Percentiles rank a stretch among this genome's conserved stretches.
Evolutionary conservation across 306 rosid genomes (phyloP).

Genomic region (Canavalia ensiformis): DNA sequence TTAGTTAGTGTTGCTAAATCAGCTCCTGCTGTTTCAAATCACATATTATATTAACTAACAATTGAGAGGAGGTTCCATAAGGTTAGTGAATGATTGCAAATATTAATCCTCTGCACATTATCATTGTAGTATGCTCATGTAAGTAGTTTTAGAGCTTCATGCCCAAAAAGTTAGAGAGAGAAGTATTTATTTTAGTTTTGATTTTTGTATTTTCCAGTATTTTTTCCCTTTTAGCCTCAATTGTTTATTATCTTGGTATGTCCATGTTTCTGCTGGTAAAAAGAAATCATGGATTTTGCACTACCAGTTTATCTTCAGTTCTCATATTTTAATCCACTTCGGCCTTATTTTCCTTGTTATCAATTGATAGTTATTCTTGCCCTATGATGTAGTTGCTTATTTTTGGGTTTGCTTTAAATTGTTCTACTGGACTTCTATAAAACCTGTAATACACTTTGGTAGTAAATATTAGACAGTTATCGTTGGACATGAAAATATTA

Average conservation of each 20-base stretch:
- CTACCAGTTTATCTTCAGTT: neutral
- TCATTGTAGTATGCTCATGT: slow-evolving; percentile 11
- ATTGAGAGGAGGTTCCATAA: slow-evolving; percentile 7
- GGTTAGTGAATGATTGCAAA: neutral
- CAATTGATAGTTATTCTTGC: slow-evolving; percentile 12
- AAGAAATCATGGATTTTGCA: neutral
- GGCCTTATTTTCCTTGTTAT: neutral
- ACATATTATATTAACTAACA: neutral
- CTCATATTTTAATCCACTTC: neutral
- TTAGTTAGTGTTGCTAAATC: neutral
- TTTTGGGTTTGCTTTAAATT: slow-evolving; percentile 11
- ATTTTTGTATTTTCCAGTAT: slow-evolving; percentile 7
- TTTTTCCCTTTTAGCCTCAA: neutral
- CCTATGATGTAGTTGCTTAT: neutral
- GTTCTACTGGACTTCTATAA: neutral
- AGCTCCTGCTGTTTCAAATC: neutral
- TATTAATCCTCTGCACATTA: neutral
- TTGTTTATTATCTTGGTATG: slow-evolving; percentile 1
- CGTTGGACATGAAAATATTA: neutral
- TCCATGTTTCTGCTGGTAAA: neutral
- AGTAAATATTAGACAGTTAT: neutral
- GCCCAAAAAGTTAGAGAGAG: neutral
- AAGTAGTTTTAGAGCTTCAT: slow-evolving; percentile 15
- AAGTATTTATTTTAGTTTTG: neutral
- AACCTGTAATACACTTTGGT: neutral